Base-by-base conservation (phyloP, 2,329 filamentous ascomycete species). In the Colletotrichum musicola region DNA sequence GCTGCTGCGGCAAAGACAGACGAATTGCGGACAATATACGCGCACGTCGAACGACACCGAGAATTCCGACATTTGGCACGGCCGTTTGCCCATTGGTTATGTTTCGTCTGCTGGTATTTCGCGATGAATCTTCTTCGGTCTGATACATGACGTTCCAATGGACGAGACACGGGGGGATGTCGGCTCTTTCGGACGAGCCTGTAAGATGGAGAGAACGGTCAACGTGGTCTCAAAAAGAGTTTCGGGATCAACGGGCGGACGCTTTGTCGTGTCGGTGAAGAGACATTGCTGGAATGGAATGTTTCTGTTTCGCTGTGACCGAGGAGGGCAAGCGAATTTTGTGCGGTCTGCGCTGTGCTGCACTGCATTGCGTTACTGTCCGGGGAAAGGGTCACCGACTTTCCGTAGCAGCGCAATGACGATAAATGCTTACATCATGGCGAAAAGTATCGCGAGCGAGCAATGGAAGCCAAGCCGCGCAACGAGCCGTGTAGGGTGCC, bases 191-290 rank as follows among this genome's bases (percentile, higher is more conserved):
- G 30, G 62, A 59, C 12, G 62, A 58, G 62, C 65, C 65, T 68
- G 62, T 68, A 55, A 44, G 20, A 60, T 44, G n/a, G 50, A 47
- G n/a, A 49, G 49, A 20, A 59, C 13, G n/a, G 42, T 27, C 62
- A 68, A 68, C 65, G 65, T 65, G 65, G 49, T 50, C 30, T 20
- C 42, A 6, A 35, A 4, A 59, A 59, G 42, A 50, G 44, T 69
- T 69, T 66, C 66, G 62, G 66, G 56, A 66, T 61, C 66, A 66
- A 65, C 62, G 55, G 55, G 27, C 44, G 46, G 50, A 57, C 55
- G 51, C 56, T 69, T 46, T 55, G 66, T 69, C 50, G 50, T 44
- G 55, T 46, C 54, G 55, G 44, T 56, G 35, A 25, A 51, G 42
- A 54, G 50, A 64, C 44, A 56, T 40, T 46, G 44, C 13, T 61